Conservation (phyloP, 352 stramenopile genomes). For the Phytophthora colocasiae region DNA sequence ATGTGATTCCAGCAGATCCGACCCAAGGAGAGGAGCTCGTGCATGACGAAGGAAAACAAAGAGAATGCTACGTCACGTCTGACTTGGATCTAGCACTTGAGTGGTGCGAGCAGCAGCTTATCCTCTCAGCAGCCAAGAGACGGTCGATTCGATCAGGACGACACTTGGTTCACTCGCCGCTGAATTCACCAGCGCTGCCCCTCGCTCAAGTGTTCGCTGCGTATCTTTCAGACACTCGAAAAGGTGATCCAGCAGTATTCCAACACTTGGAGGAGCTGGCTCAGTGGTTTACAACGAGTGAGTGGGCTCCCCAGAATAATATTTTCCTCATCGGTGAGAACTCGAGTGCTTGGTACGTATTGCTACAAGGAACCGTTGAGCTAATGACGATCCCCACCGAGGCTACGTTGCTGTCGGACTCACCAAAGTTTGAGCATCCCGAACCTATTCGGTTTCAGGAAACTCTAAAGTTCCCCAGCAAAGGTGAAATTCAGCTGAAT, state of each 20-base stretch:
- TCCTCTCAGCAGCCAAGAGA: conserved; percentile 46
- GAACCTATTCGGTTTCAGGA: conserved; percentile 9
- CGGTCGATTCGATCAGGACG: conserved; percentile 48
- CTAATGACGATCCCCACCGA: conserved; percentile 39
- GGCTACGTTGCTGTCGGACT: conserved; percentile 22
- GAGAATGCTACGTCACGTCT: conserved; percentile 45
- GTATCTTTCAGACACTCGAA: conserved; percentile 43
- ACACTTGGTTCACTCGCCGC: conserved; percentile 29
- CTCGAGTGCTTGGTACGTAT: conserved; percentile 55
- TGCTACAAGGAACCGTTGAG: conserved; percentile 60
- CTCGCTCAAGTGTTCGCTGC: conserved; percentile 53
- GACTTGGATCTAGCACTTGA: conserved; percentile 65
- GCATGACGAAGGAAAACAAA: conserved; percentile 7
- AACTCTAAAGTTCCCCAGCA: neutral
- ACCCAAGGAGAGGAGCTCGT: conserved; percentile 9
- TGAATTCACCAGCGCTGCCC: conserved; percentile 38
- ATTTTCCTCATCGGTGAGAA: conserved; percentile 55
- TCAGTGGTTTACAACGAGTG: conserved; percentile 40
- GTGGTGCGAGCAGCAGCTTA: conserved; percentile 75
- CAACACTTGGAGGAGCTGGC: conserved; percentile 43
- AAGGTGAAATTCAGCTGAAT: conserved; percentile 2
- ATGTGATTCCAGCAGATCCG: conserved; percentile 38
- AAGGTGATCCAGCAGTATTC: conserved; percentile 15
- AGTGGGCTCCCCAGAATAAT: conserved; percentile 38
- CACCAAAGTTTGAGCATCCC: conserved; percentile 22